Evolutionary conservation across 2,329 filamentous ascomycete genomes (phyloP), one percentile per base, ranked within the genome.

Genomic region (Sporothrix phasma): DNA sequence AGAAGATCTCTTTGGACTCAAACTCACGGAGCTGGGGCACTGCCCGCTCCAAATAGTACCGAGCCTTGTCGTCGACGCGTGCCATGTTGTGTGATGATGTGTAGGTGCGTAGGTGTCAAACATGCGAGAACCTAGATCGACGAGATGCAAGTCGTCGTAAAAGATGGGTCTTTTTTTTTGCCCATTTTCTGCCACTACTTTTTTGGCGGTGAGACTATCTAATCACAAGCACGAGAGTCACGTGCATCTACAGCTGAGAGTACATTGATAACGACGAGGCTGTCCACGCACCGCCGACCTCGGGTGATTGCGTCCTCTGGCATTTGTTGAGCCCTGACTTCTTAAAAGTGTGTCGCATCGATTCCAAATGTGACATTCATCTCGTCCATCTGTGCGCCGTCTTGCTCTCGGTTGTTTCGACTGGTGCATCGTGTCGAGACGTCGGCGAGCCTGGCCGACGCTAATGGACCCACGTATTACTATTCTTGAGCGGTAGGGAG

Each of bases 21-120:
- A 91, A 95, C 71, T 96, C 92, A 67, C 92, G 90, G 64, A 99
- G 83, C 75, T 97, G 92, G 17, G 92, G 91, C 49, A 97, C 90
- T 2, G 89, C 88, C 70, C 93, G 88, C 79, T 99, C 94, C 68
- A 97, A 84, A 76, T 90, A 97, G 77, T 93, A 97, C 65, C 93
- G 90, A 64, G 93, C 94, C 77, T 97, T 97, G 73, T 97, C 94
- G 68, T 89, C 88, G 65, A 94, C 88, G 47, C 86, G 88, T 1
- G 92, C 84, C 91, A 96, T 96, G n/a, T 34, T 26, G n/a, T 26
- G 24, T 24, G 31, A 22, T 43, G n/a, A 37, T 45, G 49, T 37
- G 17, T n/a, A 22, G 29, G 49, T 13, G 15, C 13, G 17, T 60
- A 46, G 17, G 15, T 62, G 11, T 17, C 8, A 13, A 4, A 41